Evolutionary conservation across 352 stramenopile species (phyloP), one percentile per base, ranked within the genome.

Genomic region (Pythium phragmiticola): DNA sequence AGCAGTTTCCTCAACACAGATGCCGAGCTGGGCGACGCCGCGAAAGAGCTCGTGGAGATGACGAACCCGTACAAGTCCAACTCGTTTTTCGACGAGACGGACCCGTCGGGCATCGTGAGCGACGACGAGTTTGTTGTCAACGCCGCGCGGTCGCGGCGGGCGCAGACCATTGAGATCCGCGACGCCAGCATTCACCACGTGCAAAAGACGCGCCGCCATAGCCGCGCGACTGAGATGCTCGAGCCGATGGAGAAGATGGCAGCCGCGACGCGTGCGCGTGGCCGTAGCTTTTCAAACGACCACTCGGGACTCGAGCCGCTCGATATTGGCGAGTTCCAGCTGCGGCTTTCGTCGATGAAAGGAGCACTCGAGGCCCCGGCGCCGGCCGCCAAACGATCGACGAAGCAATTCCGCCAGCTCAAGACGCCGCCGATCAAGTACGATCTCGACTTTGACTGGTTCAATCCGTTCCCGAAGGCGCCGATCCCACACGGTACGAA

Each of bases 381-480:
- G n/a, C 34, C 50, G 9, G 14, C 56, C 5, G 37, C 63, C 11
- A 69, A 62, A 49, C 55, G 70, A 37, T 68, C 70, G 23, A 67
- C 66, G 7, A 60, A 59, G 60, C 66, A 68, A 78, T 53, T 81
- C 77, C 60, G 68, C 76, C 72, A 91, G 49, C 78, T 91, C 9
- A 78, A 77, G 63, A 89, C 82, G 3, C 82, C 77, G 0, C 69
- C 81, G 6, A 68, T 76, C 0, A 72, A 87, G 51, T 87, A 92
- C 45, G 80, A 91, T 11, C 68, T 92, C 9, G 78, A 94, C 66
- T 94, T 89, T 63, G 72, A 82, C 69, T 92, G 85, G 82, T 72
- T 82, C 60, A 85, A 92, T 70, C 80, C 82, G 19, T 94, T 84
- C 63, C 85, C 85, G 2, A 94, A 94, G 66, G 82, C 83, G 7